Conservation (phyloP, 257 asterid species). For the Catharanthus roseus region DNA sequence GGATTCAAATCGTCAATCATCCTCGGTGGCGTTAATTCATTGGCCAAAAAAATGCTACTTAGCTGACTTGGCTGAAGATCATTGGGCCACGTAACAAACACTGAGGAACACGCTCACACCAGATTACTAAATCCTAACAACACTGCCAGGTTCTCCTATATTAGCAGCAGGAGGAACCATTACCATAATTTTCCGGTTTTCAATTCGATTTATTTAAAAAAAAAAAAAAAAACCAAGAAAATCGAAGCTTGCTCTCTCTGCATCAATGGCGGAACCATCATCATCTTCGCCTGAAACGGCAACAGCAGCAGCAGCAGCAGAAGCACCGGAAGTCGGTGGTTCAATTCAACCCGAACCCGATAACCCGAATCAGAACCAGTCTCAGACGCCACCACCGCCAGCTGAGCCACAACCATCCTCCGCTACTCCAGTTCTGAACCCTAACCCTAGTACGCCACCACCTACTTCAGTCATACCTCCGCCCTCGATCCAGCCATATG, state of each 20-base stretch:
- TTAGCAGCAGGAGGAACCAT: too few species aligned
- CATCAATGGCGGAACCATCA: slow-evolving; percentile 64
- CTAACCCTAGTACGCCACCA: slow-evolving; percentile 36
- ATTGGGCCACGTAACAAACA: too few species aligned
- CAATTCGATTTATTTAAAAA: not conserved
- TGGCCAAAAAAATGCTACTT: too few species aligned
- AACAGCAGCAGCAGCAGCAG: slow-evolving; percentile 4
- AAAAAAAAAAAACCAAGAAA: too few species aligned
- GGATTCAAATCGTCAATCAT: too few species aligned
- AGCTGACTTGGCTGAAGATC: too few species aligned
- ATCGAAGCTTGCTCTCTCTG: not conserved
- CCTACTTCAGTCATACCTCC: slow-evolving; percentile 40
- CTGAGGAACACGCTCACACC: too few species aligned
- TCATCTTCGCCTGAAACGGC: slow-evolving; percentile 18
- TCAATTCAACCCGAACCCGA: slow-evolving; percentile 28
- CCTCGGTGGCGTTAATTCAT: too few species aligned
- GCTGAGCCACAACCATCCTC: slow-evolving; percentile 20
- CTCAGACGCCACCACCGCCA: slow-evolving; percentile 14
- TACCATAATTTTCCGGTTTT: too few species aligned
- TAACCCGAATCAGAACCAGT: not conserved
- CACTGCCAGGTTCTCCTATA: too few species aligned
- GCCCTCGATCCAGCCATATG: slow-evolving; percentile 46
- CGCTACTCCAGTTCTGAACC: slow-evolving; percentile 34
- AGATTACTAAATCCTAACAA: too few species aligned
- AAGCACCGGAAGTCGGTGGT: not conserved